Percentiles rank a stretch among this genome's conserved stretches.
Conservation (phyloP, 1,284 basidiomycete species). For the Apiotrichum gracile region DNA sequence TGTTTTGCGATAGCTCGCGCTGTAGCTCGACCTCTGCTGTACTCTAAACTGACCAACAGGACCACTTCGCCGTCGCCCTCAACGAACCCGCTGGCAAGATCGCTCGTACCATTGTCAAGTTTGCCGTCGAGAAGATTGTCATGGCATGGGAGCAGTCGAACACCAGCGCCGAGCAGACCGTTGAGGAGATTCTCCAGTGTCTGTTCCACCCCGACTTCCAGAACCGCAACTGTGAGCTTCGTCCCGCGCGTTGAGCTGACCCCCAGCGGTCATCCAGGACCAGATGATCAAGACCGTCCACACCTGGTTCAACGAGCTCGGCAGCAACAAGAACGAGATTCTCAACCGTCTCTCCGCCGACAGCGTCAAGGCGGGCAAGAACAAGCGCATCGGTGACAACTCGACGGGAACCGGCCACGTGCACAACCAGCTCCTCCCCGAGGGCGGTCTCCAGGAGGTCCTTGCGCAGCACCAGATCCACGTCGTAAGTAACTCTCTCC, state of each 20-base stretch:
- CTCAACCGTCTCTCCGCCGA: slow-evolving; percentile 61
- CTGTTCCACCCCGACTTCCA: slow-evolving; percentile 86
- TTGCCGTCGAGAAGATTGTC: slow-evolving; percentile 54
- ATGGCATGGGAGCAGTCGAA: slow-evolving; percentile 76
- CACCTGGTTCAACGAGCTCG: slow-evolving; percentile 55
- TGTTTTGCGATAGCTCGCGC: too few relatives aligned
- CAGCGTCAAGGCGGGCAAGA: slow-evolving; percentile 64
- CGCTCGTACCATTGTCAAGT: slow-evolving; percentile 60
- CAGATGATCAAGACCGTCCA: slow-evolving; percentile 60
- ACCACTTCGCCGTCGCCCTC: slow-evolving; percentile 40
- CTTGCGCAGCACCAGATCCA: slow-evolving; percentile 45
- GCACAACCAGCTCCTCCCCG: slow-evolving; percentile 38
- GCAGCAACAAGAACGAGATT: slow-evolving; percentile 53
- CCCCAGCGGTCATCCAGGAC: slow-evolving; percentile 69
- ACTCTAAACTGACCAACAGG: slow-evolving; percentile 15
- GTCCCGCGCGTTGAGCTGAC: slow-evolving; percentile 59
- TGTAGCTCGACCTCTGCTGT: too few relatives aligned
- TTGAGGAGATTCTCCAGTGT: slow-evolving; percentile 66
- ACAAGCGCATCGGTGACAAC: slow-evolving; percentile 55
- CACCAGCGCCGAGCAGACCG: slow-evolving; percentile 57
- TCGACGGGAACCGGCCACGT: slow-evolving; percentile 34
- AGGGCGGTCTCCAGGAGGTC: slow-evolving; percentile 44
- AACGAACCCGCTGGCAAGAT: slow-evolving; percentile 66
- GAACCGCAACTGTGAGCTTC: slow-evolving; percentile 49
- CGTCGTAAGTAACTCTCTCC: slow-evolving; percentile 27